Base-by-base conservation (phyloP, 768 basidiomycete species). In the Leucocoprinus leucothites region DNA sequence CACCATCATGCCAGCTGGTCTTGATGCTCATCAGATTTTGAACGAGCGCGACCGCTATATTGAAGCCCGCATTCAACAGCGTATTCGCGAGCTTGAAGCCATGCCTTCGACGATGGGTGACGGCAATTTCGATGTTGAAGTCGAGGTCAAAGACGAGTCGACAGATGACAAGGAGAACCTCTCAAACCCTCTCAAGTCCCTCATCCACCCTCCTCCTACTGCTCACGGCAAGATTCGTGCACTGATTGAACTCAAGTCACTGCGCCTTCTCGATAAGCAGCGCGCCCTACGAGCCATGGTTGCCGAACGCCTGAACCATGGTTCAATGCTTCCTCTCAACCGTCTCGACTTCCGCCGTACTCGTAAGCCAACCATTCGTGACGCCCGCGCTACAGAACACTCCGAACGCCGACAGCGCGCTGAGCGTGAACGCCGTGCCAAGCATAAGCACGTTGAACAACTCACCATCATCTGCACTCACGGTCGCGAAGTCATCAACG, bases 361-460 rank as follows among this genome's bases (percentile, higher is more conserved):
- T 43, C 84, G 93, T 59, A 96, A 94, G 65, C 90, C 89, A 3
- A 86, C 85, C 4, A 76, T 96, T 49, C 86, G 93, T 18, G 95
- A 98, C 65, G 92, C 93, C 24, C 87, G 92, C 43, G 81, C 81
- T 70, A 95, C 92, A 1, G 96, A 98, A 69, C 82, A 85, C 57
- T 81, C 89, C 5, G 97, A 99, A 72, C 82, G 93, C 56, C 87
- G 89, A 67, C 97, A 98, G 67, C 87, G 95, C 25, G 77, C 82
- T 11, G 96, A 98, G 57, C 86, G 97, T 19, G 96, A 98, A 71
- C 86, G 87, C 21, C 86, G 93, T 34, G 94, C 94, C 41, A 98
- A 98, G 69, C 89, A 92, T 74, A 94, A 96, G 67, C 97, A 99
- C 65, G 82, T 96, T 65, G 94, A 96, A 60, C 94, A 98, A 64